These are phyloP conservation scores for Salix dunnii DNA, from an alignment of 345 rosid species.

Conservation along the genomic window DNA sequence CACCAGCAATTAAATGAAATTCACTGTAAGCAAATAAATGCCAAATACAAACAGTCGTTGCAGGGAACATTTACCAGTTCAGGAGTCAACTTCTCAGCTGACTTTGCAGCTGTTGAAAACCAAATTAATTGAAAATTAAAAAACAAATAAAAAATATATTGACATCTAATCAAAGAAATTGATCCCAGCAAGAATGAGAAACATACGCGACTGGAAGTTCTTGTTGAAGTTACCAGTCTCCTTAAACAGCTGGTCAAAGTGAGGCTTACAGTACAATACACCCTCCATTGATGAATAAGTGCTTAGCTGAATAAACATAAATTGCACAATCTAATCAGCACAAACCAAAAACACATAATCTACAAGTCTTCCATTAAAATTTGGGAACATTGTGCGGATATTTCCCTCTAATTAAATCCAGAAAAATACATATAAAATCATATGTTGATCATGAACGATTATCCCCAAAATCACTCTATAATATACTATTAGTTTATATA, in stretches of 20 bases:
- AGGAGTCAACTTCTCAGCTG: conserved; percentile 82
- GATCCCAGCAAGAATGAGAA: conserved; percentile 1
- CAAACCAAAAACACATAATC: conserved; percentile 1
- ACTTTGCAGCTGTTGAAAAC: conserved; percentile 69
- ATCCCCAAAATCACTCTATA: background rate
- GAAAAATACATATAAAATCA: background rate
- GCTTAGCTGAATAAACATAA: conserved; percentile 57
- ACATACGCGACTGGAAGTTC: conserved; percentile 90
- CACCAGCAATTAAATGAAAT: background rate
- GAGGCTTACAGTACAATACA: conserved; percentile 93
- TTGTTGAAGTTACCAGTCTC: conserved; percentile 88
- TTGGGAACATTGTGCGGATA: background rate
- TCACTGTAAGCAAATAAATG: background rate
- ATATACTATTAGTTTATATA: background rate
- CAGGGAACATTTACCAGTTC: conserved; percentile 60
- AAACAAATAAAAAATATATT: conserved; percentile 2
- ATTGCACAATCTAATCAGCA: conserved; percentile 12
- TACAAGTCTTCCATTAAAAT: background rate
- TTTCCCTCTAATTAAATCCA: background rate
- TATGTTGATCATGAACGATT: background rate
- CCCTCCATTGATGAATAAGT: conserved; percentile 98
- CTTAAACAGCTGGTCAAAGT: conserved; percentile 96
- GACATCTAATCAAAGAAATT: conserved; percentile 5
- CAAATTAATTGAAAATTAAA: conserved; percentile 30
- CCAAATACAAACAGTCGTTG: conserved; percentile 11